These are phyloP conservation scores for Solanum paucissectum DNA, from an alignment of 257 asterid species.

Conservation along the genomic window DNA sequence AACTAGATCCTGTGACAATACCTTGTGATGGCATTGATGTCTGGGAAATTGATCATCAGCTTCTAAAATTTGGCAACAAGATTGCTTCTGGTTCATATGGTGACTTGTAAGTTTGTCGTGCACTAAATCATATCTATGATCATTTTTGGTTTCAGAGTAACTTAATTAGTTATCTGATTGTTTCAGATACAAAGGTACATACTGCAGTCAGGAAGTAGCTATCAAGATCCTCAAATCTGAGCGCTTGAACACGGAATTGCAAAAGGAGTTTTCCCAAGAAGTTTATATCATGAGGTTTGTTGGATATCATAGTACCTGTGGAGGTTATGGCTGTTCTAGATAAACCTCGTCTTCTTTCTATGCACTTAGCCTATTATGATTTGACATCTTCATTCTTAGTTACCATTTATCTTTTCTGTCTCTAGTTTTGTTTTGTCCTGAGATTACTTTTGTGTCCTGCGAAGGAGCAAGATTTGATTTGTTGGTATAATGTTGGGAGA, in stretches of 20 bases:
- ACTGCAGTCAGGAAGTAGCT: conserved; percentile 91
- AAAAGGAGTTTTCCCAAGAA: conserved; percentile 94
- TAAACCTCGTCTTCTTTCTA: background rate
- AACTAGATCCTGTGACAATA: conserved; percentile 29
- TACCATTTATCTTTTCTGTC: background rate
- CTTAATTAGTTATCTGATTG: background rate
- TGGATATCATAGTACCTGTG: background rate
- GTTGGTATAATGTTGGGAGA: background rate
- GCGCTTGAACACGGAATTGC: conserved; percentile 65
- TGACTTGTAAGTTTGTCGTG: conserved; percentile 26
- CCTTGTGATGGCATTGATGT: conserved; percentile 39
- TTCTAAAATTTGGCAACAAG: conserved; percentile 25
- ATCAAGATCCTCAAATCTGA: conserved; percentile 95
- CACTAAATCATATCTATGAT: background rate
- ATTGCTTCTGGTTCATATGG: conserved; percentile 47
- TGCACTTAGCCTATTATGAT: background rate
- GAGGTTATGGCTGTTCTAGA: background rate
- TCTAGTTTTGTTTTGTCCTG: background rate
- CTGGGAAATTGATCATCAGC: conserved; percentile 43
- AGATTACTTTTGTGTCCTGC: background rate
- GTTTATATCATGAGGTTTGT: conserved; percentile 94
- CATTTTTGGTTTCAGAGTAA: conserved; percentile 9
- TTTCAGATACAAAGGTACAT: conserved; percentile 79
- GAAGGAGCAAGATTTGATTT: background rate
- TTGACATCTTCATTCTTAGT: background rate